Evolutionary conservation across 495 filamentous ascomycete species (phyloP).

Genomic region (Xylaria scruposa): DNA sequence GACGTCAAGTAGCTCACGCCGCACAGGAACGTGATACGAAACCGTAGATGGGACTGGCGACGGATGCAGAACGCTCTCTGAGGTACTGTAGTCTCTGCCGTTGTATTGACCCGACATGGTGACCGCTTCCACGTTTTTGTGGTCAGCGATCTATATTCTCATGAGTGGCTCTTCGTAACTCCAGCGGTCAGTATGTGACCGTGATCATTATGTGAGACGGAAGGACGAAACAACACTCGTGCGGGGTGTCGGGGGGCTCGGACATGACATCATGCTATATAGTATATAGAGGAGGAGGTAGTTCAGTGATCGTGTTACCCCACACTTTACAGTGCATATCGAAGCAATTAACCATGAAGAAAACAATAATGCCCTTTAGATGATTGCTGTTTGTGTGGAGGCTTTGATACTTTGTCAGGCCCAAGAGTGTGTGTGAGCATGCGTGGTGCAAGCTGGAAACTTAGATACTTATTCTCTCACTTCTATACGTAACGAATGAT

Average conservation of each 20-base stretch:
- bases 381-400: background rate
- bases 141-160: background rate
- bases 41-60: conserved; percentile 24
- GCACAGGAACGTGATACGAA: conserved; percentile 41
- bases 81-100: background rate
- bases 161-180: background rate
- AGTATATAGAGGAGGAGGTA: background rate
- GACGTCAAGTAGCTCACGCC: conserved; percentile 40
- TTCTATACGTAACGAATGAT: no score
- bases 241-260: conserved; percentile 19
- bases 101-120: conserved; percentile 19
- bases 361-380: background rate
- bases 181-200: background rate
- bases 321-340: conserved; percentile 10
- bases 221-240: background rate
- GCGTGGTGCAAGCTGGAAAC: background rate
- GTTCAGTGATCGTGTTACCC: conserved; percentile 2
- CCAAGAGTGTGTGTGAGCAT: background rate
- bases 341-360: background rate
- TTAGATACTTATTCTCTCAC: background rate
- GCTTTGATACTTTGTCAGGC: background rate
- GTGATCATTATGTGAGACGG: conserved; percentile 3
- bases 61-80: background rate
- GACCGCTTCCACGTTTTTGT: background rate
- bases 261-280: conserved; percentile 22